These are phyloP conservation scores for Lithohypha guttulata DNA, from an alignment of 2,329 filamentous ascomycete species.

Conservation along the genomic window DNA sequence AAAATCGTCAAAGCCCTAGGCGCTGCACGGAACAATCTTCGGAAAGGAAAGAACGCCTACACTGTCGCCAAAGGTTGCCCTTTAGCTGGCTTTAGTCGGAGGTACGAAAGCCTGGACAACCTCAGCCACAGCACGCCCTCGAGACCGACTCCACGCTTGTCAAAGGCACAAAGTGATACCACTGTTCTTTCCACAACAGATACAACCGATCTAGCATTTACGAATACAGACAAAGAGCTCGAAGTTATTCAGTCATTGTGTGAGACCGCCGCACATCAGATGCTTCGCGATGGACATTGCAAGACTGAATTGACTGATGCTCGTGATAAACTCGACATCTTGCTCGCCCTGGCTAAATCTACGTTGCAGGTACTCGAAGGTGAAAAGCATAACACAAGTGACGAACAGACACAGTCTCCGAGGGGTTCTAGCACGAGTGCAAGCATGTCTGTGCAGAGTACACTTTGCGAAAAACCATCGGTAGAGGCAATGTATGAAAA, in stretches of 20 bases:
- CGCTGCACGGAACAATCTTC: slow-evolving; percentile 67
- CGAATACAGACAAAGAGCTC: slow-evolving; percentile 64
- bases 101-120: slow-evolving; percentile 1
- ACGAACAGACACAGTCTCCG: slow-evolving; percentile 14
- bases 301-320: slow-evolving; percentile 63
- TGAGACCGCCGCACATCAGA: slow-evolving; percentile 79
- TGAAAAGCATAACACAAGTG: slow-evolving; percentile 17
- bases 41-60: slow-evolving; percentile 72
- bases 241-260: slow-evolving; percentile 72
- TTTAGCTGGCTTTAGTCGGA: slow-evolving; percentile 12
- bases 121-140: neutral
- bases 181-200: slow-evolving; percentile 1
- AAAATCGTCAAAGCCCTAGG: slow-evolving; percentile 72
- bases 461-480: slow-evolving; percentile 8
- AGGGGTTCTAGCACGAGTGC: slow-evolving; percentile 9
- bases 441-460: slow-evolving; percentile 8
- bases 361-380: slow-evolving; percentile 44
- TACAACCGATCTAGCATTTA: slow-evolving; percentile 52
- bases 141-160: neutral
- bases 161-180: slow-evolving; percentile 1
- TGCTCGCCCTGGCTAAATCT: slow-evolving; percentile 49
- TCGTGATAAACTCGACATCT: slow-evolving; percentile 52
- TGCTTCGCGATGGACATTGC: slow-evolving; percentile 79
- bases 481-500: neutral
- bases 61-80: slow-evolving; percentile 42